phyloP scores from a whole-genome alignment of 2,329 filamentous ascomycete genomes.

The Clarireedia paspali region DNA sequence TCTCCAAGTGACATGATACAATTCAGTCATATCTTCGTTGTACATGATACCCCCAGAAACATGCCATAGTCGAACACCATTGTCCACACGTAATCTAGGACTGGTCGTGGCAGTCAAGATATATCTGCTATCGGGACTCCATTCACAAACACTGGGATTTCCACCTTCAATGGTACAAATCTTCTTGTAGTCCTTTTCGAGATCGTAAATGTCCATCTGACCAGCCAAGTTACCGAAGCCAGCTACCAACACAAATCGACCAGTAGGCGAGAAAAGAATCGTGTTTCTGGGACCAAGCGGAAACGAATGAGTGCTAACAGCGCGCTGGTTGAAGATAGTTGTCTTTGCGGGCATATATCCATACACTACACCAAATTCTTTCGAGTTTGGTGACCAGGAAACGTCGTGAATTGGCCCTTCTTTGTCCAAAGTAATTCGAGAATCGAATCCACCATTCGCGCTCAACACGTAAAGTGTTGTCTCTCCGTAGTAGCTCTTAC shows the following conservation, averaged over 20 bases:
- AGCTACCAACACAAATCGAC: constrained; percentile 86
- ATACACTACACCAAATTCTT: constrained; percentile 96
- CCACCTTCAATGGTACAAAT: constrained; percentile 89
- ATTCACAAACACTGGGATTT: constrained; percentile 93
- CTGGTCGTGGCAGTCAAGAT: constrained; percentile 98
- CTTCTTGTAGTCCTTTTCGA: constrained; percentile 90
- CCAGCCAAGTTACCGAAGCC: constrained; percentile 97
- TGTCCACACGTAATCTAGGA: constrained; percentile 90
- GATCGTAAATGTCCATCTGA: constrained; percentile 95
- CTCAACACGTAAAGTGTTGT: constrained; percentile 94
- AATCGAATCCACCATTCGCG: constrained; percentile 86
- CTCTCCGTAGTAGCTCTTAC: constrained; percentile 99
- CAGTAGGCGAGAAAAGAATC: constrained; percentile 87
- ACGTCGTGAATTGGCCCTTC: constrained; percentile 98
- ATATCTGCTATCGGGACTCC: constrained; percentile 92
- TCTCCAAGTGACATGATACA: constrained; percentile 87
- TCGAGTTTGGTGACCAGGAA: constrained; percentile 95
- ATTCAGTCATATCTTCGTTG: constrained; percentile 86
- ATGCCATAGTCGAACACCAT: constrained; percentile 93
- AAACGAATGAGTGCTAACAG: constrained; percentile 76
- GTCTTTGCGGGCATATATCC: constrained; percentile 99
- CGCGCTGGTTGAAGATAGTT: constrained; percentile 91
- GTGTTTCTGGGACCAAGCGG: constrained; percentile 86
- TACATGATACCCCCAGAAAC: constrained; percentile 85
- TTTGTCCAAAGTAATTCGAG: constrained; percentile 86